Base-by-base conservation (phyloP, 768 basidiomycete genomes). In the Podaxis pistillaris region DNA sequence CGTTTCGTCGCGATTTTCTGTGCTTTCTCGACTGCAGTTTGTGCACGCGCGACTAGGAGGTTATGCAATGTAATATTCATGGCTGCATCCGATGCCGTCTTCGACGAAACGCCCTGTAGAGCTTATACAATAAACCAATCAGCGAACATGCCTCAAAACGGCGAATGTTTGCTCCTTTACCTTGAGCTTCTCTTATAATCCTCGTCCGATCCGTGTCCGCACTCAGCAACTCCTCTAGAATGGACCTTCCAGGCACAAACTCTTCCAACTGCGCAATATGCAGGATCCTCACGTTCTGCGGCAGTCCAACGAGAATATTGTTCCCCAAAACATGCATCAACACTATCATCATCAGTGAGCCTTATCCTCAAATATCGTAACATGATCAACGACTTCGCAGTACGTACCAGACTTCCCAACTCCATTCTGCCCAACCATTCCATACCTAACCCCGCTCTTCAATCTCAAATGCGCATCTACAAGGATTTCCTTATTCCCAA, bases 391-490 rank as follows among this genome's bases (percentile, higher is more conserved):
- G 12, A 58, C 38, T 22, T 19, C 30, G 63, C 65, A n/a, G 5
- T 15, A 65, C 68, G 50, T 53, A 80, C 78, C 81, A 13, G 81
- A 82, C 67, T 86, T 86, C 9, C 84, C 85, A 17, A 78, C 75
- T 2, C 85, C 85, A 68, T 85, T 84, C 58, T 84, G 75, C 13
- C 85, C 86, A 6, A 86, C 74, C 58, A 89, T 76, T 30, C 78
- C 82, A 70, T 85, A 85, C 26, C 78, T 76, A 2, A 80, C 79
- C 9, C 81, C 78, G 28, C 73, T 73, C 56, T 83, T 82, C 13
- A 89, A 69, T 62, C 78, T 73, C n/a, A 89, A 68, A 60, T 82
- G 78, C 1, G 81, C 80, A 65, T 84, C 83, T 12, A 73, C 71
- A 15, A 88, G 70, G 17, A 88, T 72, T 56, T 88, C 86, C 36